phyloP scores from a whole-genome alignment of 257 asterid genomes.

The Solanum gandarillasii region DNA sequence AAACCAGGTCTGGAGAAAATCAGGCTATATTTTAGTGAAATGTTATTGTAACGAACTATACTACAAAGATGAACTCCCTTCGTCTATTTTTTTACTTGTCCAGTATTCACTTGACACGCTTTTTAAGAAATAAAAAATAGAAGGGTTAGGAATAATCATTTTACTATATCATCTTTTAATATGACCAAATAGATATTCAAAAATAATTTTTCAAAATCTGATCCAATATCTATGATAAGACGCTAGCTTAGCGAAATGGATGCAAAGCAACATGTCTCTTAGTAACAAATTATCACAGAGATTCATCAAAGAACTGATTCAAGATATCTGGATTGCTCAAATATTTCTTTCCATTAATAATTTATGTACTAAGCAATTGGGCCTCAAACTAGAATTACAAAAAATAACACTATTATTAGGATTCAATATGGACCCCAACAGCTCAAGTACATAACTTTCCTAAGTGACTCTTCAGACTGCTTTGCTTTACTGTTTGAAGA shows the following conservation, averaged over 20 bases:
- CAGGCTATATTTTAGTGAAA: no score
- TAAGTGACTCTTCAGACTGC: conserved; percentile 14
- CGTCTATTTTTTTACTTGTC: no score
- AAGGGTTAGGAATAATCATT: not conserved
- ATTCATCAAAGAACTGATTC: not conserved
- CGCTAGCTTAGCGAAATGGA: no score
- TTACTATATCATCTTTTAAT: no score
- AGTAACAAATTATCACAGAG: not conserved
- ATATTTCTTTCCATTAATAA: not conserved
- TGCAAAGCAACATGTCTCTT: not conserved
- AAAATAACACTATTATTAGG: not conserved
- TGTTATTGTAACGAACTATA: no score
- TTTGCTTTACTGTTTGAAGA: not conserved
- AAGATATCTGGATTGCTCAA: not conserved
- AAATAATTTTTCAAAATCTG: no score
- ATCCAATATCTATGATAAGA: no score
- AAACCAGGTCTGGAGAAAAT: no score
- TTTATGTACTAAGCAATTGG: not conserved
- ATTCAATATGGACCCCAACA: conserved; percentile 22
- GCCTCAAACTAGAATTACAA: not conserved
- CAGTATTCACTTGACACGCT: no score
- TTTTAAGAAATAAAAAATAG: no score
- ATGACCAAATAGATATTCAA: no score
- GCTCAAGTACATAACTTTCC: conserved; percentile 19
- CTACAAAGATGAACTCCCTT: no score